Conservation (phyloP, 2,329 filamentous ascomycete genomes). For the Aureobasidium sp. region DNA sequence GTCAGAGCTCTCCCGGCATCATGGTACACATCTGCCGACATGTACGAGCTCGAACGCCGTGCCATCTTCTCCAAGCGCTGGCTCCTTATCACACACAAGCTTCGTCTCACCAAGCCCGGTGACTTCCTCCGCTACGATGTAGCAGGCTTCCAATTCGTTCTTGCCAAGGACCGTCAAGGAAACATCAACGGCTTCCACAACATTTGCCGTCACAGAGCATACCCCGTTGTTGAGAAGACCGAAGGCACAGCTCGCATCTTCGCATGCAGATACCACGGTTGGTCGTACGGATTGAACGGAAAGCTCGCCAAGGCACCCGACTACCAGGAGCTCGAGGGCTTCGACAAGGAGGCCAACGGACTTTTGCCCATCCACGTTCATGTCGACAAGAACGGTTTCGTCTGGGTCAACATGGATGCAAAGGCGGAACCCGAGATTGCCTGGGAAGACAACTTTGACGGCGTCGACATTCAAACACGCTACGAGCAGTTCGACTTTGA, state of each 20-base stretch:
- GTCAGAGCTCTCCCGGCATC: conserved; percentile 34
- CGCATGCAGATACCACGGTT: conserved; percentile 56
- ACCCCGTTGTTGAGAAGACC: conserved; percentile 48
- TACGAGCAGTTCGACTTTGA: conserved; percentile 43
- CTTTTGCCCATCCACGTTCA: conserved; percentile 51
- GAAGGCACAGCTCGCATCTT: conserved; percentile 48
- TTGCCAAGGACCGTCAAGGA: conserved; percentile 44
- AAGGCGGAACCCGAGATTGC: conserved; percentile 37
- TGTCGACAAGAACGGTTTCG: conserved; percentile 48
- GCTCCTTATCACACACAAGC: conserved; percentile 50
- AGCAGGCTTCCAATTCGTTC: conserved; percentile 51
- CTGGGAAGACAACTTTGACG: conserved; percentile 47
- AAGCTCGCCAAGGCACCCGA: conserved; percentile 54
- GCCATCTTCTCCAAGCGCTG: conserved; percentile 48
- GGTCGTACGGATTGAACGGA: conserved; percentile 54
- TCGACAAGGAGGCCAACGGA: conserved; percentile 50
- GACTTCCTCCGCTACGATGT: conserved; percentile 52
- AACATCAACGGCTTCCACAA: conserved; percentile 57
- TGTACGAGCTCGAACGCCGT: conserved; percentile 41
- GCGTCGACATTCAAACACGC: conserved; percentile 39
- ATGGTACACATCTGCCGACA: conserved; percentile 38
- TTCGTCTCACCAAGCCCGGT: conserved; percentile 45
- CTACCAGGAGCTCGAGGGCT: conserved; percentile 50
- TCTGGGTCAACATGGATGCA: conserved; percentile 53
- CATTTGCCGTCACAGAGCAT: conserved; percentile 55